Base-by-base conservation (phyloP, 768 basidiomycete genomes). In the Amanita subjunquillea region DNA sequence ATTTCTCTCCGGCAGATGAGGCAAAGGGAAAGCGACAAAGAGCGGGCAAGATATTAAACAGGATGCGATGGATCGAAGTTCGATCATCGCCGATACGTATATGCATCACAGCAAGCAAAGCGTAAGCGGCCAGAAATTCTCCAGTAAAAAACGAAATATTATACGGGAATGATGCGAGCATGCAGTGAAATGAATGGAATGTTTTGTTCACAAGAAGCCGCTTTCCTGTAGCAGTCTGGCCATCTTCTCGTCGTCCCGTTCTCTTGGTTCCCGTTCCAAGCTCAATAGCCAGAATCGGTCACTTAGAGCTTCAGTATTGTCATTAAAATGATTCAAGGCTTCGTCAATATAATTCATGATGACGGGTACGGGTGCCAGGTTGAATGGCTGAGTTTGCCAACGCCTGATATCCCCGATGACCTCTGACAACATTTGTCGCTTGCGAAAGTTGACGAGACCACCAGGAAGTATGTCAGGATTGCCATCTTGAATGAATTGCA, bases 401-500 rank as follows among this genome's bases (percentile, higher is more conserved):
- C 91, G 85, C 65, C 96, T 90, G 65, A 99, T 97, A 65, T 97
- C 93, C 57, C 85, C 83, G 60, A 99, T 91, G 59, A 98, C 89
- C 63, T 96, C 94, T n/a, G 93, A 91, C 0, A 92, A 85, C 68
- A 90, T 90, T 60, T 91, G 85, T 15, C 95, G 87, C 68, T 99
- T 99, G 63, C 85, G 82, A 72, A 98, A 98, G 71, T 98, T 97
- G 69, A 98, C 84, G 57, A 95, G 72, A 52, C 79, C 77, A 6
- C 82, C 86, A 15, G 77, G 77, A 8, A 96, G 72, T 58, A 76
- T 81, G 70, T 98, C 91, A 48, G 87, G 85, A 62, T 91, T 92
- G 7, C 95, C 96, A 59, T 97, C 96, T 68, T 96, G 91, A 64
- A 96, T 95, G 68, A 98, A 97, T n/a, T 93, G 94, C 56, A 98